Evolutionary conservation across 108 stramenopile genomes (phyloP).

Genomic region (Cyclotella sp.): DNA sequence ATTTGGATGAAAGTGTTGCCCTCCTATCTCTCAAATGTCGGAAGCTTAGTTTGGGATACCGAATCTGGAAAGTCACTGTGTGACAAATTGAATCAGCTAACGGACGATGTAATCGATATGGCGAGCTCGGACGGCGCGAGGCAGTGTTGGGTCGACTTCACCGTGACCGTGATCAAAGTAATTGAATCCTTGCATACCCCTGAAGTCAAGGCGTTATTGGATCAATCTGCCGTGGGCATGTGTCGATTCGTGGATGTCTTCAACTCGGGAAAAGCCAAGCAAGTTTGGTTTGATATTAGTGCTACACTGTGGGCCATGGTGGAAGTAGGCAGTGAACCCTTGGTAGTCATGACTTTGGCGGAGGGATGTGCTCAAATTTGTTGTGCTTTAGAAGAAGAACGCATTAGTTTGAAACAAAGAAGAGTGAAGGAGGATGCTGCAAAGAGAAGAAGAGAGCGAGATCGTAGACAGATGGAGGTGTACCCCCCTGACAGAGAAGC

Average conservation of each 20-base stretch:
- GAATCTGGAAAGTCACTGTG: constrained; percentile 40
- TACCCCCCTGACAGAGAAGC: constrained; percentile 43
- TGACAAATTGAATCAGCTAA: constrained; percentile 21
- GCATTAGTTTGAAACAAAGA: constrained; percentile 23
- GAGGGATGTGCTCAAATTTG: constrained; percentile 86
- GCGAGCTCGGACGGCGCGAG: constrained; percentile 57
- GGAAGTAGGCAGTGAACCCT: constrained; percentile 65
- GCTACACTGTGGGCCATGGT: constrained; percentile 59
- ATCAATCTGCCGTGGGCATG: constrained; percentile 62
- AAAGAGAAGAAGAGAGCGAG: constrained; percentile 36
- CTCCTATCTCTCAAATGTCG: constrained; percentile 32
- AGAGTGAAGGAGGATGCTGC: neutral
- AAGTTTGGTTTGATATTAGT: constrained; percentile 58
- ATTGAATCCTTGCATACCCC: constrained; percentile 76
- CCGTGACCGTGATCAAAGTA: constrained; percentile 64
- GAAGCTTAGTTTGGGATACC: constrained; percentile 36
- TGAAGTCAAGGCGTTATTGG: constrained; percentile 62
- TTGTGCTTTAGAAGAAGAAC: constrained; percentile 78
- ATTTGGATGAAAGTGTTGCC: constrained; percentile 50
- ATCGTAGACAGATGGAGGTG: constrained; percentile 37
- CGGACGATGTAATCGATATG: constrained; percentile 55
- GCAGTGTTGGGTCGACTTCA: constrained; percentile 72
- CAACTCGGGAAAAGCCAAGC: constrained; percentile 66
- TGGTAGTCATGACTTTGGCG: constrained; percentile 71
- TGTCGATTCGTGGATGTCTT: constrained; percentile 69